These are phyloP conservation scores for Atalantia buxifolia DNA, from an alignment of 345 rosid species.

Conservation along the genomic window DNA sequence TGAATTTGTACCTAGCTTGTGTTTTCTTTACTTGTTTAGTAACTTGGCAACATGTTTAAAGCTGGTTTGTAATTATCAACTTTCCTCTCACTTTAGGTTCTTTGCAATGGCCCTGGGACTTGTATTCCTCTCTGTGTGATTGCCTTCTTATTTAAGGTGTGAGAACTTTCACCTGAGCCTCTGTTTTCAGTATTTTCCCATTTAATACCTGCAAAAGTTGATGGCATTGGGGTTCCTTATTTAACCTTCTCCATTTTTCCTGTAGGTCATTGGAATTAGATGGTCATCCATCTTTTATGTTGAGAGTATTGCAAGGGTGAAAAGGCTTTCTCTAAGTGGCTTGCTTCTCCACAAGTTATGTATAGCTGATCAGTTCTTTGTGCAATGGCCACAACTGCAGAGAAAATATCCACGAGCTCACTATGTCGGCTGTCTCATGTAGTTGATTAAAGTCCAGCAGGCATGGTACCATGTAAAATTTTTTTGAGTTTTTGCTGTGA, in stretches of 20 bases:
- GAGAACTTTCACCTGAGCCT: slow-evolving; percentile 1
- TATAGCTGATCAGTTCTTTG: slow-evolving; percentile 80
- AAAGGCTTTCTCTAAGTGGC: slow-evolving; percentile 81
- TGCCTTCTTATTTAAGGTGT: slow-evolving; percentile 77
- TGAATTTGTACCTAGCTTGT: slow-evolving; percentile 6
- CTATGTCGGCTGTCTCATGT: slow-evolving; percentile 87
- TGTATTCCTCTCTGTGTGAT: slow-evolving; percentile 82
- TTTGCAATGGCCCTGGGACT: slow-evolving; percentile 97
- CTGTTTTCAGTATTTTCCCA: background rate
- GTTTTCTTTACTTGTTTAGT: background rate
- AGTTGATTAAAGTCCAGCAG: slow-evolving; percentile 25
- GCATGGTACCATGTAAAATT: slow-evolving; percentile 15
- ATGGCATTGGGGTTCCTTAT: background rate
- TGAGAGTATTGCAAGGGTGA: slow-evolving; percentile 94
- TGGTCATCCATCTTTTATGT: slow-evolving; percentile 81
- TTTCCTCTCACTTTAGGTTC: slow-evolving; percentile 42
- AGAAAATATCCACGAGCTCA: slow-evolving; percentile 61
- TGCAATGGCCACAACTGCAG: slow-evolving; percentile 39
- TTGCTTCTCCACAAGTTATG: slow-evolving; percentile 69
- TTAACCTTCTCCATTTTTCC: slow-evolving; percentile 9
- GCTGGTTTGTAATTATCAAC: background rate
- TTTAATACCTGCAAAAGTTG: background rate
- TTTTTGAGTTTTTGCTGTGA: background rate
- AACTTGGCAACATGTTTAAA: background rate
- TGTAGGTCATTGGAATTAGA: slow-evolving; percentile 71